These are phyloP conservation scores for Fusarium paranaense DNA, from an alignment of 2,329 filamentous ascomycete species.

Conservation along the genomic window DNA sequence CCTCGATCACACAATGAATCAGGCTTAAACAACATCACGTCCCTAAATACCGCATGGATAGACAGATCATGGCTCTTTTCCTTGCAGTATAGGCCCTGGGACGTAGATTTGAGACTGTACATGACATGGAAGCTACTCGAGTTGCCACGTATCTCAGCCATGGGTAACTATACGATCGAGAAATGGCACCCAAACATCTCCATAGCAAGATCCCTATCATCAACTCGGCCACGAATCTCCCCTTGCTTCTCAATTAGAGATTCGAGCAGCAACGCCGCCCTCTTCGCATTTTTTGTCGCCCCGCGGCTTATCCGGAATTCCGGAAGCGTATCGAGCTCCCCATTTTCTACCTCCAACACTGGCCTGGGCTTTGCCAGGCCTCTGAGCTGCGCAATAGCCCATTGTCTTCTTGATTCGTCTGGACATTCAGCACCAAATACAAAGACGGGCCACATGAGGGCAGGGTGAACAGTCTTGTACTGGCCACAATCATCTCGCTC, in stretches of 20 bases:
- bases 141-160: neutral
- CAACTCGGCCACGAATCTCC: constrained; percentile 3
- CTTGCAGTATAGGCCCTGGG: neutral
- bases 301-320: constrained; percentile 7
- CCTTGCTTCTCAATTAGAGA: constrained; percentile 14
- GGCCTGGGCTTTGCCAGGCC: constrained; percentile 1
- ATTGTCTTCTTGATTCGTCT: neutral
- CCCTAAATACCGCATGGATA: neutral
- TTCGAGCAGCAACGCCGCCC: constrained; percentile 5
- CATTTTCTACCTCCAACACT: constrained; percentile 1
- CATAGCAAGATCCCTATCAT: constrained; percentile 15
- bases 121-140: neutral
- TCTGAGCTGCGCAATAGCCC: constrained; percentile 15
- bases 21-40: neutral
- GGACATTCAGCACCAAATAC: constrained; percentile 8
- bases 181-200: constrained; percentile 24
- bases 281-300: constrained; percentile 8
- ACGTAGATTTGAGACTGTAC: neutral
- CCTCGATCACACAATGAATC: neutral
- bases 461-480: constrained; percentile 11
- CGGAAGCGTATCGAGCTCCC: constrained; percentile 2
- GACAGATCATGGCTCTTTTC: neutral
- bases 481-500: neutral
- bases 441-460: constrained; percentile 22
- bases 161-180: constrained; percentile 6